Conservation (phyloP, 2,329 filamentous ascomycete species). For the Xylaria sp. region DNA sequence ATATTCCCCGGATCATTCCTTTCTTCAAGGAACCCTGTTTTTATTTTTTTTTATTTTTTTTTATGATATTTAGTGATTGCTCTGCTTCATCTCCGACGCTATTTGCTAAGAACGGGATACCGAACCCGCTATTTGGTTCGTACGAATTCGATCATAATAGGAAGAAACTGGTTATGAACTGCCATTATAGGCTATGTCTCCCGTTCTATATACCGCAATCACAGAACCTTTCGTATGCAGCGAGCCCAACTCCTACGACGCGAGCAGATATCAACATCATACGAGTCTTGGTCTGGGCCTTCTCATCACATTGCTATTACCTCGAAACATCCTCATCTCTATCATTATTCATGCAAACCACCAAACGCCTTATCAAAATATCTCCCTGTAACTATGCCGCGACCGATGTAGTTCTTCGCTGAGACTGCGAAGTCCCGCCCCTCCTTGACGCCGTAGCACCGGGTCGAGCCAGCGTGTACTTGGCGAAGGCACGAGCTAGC, state of each 20-base stretch:
- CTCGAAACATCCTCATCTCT: slow-evolving; percentile 1
- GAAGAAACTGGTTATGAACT: not conserved
- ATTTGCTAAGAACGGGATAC: not conserved
- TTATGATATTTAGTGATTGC: not conserved
- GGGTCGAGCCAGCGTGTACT: slow-evolving; percentile 76
- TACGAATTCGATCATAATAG: not conserved
- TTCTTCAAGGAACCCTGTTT: not conserved
- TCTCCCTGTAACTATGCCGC: slow-evolving; percentile 32
- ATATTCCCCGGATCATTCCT: too few relatives aligned
- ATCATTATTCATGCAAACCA: slow-evolving; percentile 21
- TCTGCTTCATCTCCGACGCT: not conserved
- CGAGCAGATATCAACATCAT: slow-evolving; percentile 11
- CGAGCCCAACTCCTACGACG: not conserved
- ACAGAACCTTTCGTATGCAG: not conserved
- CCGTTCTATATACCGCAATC: not conserved
- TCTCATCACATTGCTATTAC: slow-evolving; percentile 16
- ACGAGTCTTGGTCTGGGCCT: not conserved
- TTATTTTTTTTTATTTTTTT: not conserved
- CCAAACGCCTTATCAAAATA: slow-evolving; percentile 3
- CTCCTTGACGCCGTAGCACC: slow-evolving; percentile 45
- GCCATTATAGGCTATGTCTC: not conserved
- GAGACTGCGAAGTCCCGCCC: slow-evolving; percentile 39
- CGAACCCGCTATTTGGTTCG: not conserved
- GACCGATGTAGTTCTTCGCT: slow-evolving; percentile 39
- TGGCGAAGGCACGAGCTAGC: slow-evolving; percentile 91